Evolutionary conservation across 192 early-diverging fungal species (phyloP).

Genomic region (Anaeromyces robustus): DNA sequence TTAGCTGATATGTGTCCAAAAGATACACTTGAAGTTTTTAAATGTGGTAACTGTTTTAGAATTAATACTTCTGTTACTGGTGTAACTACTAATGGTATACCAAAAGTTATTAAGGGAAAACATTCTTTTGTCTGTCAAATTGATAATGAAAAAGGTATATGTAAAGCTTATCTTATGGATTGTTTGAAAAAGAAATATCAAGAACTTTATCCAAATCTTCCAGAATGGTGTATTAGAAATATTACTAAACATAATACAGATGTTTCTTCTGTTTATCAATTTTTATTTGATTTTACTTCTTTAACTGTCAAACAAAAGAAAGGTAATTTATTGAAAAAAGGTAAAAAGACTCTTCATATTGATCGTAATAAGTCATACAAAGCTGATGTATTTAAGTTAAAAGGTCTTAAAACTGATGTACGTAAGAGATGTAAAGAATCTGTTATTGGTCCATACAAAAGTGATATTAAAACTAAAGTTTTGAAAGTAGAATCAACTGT

Average conservation of each 20-base stretch:
- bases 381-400: background rate
- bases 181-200: background rate
- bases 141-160: background rate
- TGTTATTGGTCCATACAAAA: background rate
- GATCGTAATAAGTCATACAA: background rate
- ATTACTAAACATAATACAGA: background rate
- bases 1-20: background rate
- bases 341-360: background rate
- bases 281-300: background rate
- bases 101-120: background rate
- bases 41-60: background rate
- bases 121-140: background rate
- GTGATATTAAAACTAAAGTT: background rate
- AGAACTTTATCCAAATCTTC: background rate
- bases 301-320: background rate
- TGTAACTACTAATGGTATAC: background rate
- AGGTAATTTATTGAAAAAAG: background rate
- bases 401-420: background rate
- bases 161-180: background rate
- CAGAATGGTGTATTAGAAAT: background rate
- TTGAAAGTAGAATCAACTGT: background rate
- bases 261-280: background rate
- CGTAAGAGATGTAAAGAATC: background rate
- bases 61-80: background rate
- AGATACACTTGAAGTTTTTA: background rate